Conservation (phyloP, 768 basidiomycete genomes). For the Rhodotorula babjevae region DNA sequence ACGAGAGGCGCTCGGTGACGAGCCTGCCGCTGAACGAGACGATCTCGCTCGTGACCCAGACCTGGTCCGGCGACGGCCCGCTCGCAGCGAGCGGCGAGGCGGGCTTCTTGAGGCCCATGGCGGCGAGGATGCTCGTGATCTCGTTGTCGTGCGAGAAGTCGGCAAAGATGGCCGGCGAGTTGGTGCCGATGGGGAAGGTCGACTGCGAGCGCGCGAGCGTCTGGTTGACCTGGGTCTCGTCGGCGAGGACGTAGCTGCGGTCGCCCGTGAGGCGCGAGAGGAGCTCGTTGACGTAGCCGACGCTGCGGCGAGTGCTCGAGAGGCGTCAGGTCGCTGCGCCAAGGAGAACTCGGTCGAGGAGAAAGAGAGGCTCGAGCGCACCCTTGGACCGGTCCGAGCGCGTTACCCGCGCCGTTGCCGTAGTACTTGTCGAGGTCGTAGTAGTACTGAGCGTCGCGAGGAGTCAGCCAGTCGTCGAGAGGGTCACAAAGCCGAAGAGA, state of each 20-base stretch:
- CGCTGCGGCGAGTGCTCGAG: constrained; percentile 49
- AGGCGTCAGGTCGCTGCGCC: no score
- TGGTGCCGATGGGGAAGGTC: constrained; percentile 62
- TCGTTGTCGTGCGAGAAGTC: constrained; percentile 85
- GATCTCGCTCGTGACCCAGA: constrained; percentile 59
- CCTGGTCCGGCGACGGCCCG: constrained; percentile 26
- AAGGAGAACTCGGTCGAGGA: no score
- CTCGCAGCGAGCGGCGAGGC: constrained; percentile 40
- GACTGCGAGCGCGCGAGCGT: constrained; percentile 61
- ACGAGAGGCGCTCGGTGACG: constrained; percentile 66
- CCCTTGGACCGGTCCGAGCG: constrained; percentile 1
- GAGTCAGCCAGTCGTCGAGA: no score
- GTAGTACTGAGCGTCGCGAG: constrained; percentile 41
- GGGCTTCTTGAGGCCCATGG: constrained; percentile 58
- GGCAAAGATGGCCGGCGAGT: constrained; percentile 53
- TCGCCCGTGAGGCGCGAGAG: constrained; percentile 65
- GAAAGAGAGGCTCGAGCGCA: constrained; percentile 5
- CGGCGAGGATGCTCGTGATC: constrained; percentile 69
- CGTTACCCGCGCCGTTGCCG: constrained; percentile 43
- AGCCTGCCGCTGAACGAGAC: constrained; percentile 72
- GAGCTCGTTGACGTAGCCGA: constrained; percentile 86
- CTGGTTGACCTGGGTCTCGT: constrained; percentile 29
- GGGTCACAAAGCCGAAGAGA: constrained; percentile 55
- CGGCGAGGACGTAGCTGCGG: not conserved
- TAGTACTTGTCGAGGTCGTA: constrained; percentile 76